Conservation (phyloP, 495 filamentous ascomycete genomes). For the Trichoderma parareesei region DNA sequence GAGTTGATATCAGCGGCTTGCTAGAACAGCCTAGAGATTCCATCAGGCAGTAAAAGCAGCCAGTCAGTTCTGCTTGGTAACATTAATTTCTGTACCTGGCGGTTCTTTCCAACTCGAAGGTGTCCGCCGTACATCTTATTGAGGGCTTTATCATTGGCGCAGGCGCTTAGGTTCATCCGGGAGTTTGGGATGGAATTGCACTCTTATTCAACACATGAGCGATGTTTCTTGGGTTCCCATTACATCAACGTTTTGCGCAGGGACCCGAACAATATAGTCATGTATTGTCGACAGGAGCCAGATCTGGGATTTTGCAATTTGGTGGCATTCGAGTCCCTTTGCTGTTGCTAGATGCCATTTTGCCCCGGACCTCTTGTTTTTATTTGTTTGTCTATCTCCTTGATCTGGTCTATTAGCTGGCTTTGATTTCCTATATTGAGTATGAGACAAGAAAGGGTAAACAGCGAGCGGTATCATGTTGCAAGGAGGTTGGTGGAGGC, state of each 20-base stretch:
- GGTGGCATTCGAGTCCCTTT: neutral
- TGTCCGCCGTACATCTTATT: neutral
- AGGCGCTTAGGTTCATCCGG: neutral
- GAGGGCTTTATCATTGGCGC: neutral
- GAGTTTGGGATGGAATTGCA: neutral
- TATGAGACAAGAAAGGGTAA: neutral
- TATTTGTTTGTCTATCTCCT: neutral
- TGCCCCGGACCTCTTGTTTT: neutral
- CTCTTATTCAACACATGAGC: neutral
- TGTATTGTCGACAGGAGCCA: too few relatives aligned
- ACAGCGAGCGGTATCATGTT: neutral
- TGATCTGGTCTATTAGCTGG: too few relatives aligned
- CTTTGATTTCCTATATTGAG: neutral
- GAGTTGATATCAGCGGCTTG: constrained; percentile 48
- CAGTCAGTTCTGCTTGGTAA: too few relatives aligned
- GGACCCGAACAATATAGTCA: too few relatives aligned
- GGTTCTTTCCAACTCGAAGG: too few relatives aligned
- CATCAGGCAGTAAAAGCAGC: neutral
- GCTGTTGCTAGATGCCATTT: neutral
- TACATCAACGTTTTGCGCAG: neutral
- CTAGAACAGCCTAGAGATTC: constrained; percentile 33
- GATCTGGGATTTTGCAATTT: too few relatives aligned
- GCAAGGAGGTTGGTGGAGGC: too few relatives aligned
- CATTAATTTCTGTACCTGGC: too few relatives aligned
- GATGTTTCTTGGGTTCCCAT: neutral